Evolutionary conservation across 345 rosid species (phyloP), one percentile per base, ranked within the genome.

Genomic region (Ceriops decandra): DNA sequence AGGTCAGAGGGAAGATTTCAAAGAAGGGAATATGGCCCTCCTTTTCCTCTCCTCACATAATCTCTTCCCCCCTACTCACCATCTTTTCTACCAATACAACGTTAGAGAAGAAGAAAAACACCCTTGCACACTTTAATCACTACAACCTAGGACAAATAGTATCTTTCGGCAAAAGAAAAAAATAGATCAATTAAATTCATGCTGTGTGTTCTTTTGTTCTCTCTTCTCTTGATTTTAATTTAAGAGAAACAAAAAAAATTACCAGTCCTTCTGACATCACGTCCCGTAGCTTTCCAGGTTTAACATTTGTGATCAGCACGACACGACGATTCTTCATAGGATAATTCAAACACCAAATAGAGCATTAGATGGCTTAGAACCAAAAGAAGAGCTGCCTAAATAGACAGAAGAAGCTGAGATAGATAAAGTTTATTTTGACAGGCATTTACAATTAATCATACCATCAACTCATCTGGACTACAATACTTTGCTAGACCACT

Each of bases 241-340:
- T 42, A 42, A 42, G 49, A 42, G 19, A 13, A 42, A 42, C 15
- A 42, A 42, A 42, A 42, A 81, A 20, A 57, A 31, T 82, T 88
- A 91, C 98, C 95, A 95, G 77, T 85, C 97, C 99, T 82, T 91
- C 97, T 2, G 97, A 91, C 89, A 81, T 68, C 52, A 91, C 86
- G 80, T 95, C 99, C 68, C 97, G 82, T 67, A 95, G 85, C 84
- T 95, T 95, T 84, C 99, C 99, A 56, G 97, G 93, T 82, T 95
- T 95, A 32, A 95, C 99, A 82, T 95, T 95, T 67, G 95, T 95
- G 66, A 95, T 91, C 76, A 91, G 85, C 67, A 68, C 95, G 24
- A 90, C 93, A 47, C 58, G 83, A 15, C 97, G 88, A 56, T 90
- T 90, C 99, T 91, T 83, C 84, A 82, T 31, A 21, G 52, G 47